Base-by-base conservation (phyloP, 495 filamentous ascomycete genomes). In the Penicillium soppii region DNA sequence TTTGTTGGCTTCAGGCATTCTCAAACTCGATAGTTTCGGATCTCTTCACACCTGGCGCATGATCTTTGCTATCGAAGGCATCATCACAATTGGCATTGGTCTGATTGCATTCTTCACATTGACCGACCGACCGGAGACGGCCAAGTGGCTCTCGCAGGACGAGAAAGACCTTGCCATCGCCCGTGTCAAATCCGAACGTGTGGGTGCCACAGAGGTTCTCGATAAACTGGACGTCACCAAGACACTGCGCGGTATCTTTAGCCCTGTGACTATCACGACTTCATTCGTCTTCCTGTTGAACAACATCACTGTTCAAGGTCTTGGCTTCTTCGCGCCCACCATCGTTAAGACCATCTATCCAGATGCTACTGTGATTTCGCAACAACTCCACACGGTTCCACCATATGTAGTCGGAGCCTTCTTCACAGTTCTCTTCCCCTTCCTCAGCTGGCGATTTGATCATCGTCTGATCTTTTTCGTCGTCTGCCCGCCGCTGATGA, bases 51-150 rank as follows among this genome's bases (percentile, higher is more conserved):
- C 75, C 20, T 92, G 89, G 89, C 74, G 86, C 10, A 76, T 91
- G 26, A 75, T 92, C 19, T 91, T 92, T 62, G 75, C 89, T 8
- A 83, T 89, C 20, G 89, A 92, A 61, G 89, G 89, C 1, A 68
- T 90, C 7, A 84, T 89, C 26, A 85, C 80, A 0, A 74, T 89
- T 47, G 44, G 82, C 3, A 68, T 88, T 2, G 82, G 79, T 1
- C 37, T 83, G 3, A 51, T 84, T 13, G 74, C 78, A 1, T 91
- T 75, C 37, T 75, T 80, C 33, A 76, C 76, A 10, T 68, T 91
- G 49, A 89, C 88, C 1, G 86, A 91, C 61, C 76, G 78, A 2
- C 84, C 88, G 0, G 80, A 79, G 23, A 83, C 79, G 4, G 86
- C 86, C 0, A 67, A 65, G 19, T 90, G 88, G 71, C 67, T 91